Evolutionary conservation across 176 grass and related monocot species (phyloP).

Genomic region (Zea luxurians): DNA sequence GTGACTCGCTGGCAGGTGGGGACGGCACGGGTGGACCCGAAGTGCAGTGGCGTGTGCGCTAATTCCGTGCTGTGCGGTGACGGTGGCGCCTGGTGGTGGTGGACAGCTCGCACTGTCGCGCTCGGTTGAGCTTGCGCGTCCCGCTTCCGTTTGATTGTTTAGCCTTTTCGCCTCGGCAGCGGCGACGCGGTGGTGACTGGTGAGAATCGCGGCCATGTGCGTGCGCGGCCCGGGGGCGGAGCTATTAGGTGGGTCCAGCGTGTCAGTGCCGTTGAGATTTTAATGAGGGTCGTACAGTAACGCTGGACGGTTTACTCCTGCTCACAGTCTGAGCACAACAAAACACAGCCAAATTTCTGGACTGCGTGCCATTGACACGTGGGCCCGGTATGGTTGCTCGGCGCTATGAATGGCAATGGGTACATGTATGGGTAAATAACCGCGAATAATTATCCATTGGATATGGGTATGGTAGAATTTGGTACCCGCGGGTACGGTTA

Average conservation of each 20-base stretch:
- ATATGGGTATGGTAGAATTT: too few relatives aligned
- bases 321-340: neutral
- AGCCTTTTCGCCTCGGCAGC: neutral
- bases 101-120: slow-evolving; percentile 45
- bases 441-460: too few relatives aligned
- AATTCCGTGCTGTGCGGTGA: neutral
- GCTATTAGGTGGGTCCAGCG: neutral
- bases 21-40: fast-evolving
- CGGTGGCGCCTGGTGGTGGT: slow-evolving; percentile 23
- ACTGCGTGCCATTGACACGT: neutral
- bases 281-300: slow-evolving; percentile 12
- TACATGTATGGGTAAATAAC: too few relatives aligned
- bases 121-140: slow-evolving; percentile 23
- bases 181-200: slow-evolving; percentile 14
- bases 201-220: slow-evolving; percentile 39
- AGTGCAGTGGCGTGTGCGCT: neutral
- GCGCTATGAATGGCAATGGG: too few relatives aligned
- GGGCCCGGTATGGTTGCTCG: neutral
- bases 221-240: neutral
- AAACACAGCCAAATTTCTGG: neutral
- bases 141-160: neutral
- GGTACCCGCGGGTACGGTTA: too few relatives aligned
- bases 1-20: slow-evolving; percentile 14
- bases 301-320: slow-evolving; percentile 3
- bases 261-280: neutral